Conservation (phyloP, 2,329 filamentous ascomycete genomes). For the Trichoderma polysporum region DNA sequence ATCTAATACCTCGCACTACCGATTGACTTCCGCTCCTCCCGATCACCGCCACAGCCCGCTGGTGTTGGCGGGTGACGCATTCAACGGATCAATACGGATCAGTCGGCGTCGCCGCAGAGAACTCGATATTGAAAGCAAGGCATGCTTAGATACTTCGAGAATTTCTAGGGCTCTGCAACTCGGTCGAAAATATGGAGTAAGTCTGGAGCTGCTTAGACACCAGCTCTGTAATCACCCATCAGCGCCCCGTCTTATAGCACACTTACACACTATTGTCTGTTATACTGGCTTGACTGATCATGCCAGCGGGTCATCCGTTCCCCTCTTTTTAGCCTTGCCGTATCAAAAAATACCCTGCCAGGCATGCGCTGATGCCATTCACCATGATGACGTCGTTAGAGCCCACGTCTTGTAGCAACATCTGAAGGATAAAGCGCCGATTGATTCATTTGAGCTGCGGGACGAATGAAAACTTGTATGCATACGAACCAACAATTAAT, state of each 20-base stretch:
- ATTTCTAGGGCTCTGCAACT: neutral
- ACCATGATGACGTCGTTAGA: constrained; percentile 9
- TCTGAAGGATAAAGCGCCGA: neutral
- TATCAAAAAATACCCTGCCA: neutral
- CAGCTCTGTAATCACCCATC: constrained; percentile 5
- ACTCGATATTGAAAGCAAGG: neutral
- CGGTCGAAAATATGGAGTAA: neutral
- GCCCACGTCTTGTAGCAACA: neutral
- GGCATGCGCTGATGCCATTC: neutral
- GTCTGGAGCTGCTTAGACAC: neutral
- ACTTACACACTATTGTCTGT: neutral
- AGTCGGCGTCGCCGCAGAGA: neutral
- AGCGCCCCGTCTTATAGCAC: neutral
- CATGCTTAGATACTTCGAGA: constrained; percentile 8
- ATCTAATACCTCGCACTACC: constrained; percentile 1
- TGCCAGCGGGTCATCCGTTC: neutral
- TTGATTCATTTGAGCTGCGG: neutral
- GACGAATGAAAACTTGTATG: neutral
- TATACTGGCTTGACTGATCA: neutral
- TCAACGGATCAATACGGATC: constrained; percentile 8
- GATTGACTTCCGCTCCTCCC: constrained; percentile 14
- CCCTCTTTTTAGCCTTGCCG: neutral
- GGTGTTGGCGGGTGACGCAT: constrained; percentile 12
- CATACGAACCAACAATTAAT: neutral
- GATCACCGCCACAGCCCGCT: neutral